Evolutionary conservation across 345 rosid genomes (phyloP).

Genomic region (Eucalyptus urophylla): DNA sequence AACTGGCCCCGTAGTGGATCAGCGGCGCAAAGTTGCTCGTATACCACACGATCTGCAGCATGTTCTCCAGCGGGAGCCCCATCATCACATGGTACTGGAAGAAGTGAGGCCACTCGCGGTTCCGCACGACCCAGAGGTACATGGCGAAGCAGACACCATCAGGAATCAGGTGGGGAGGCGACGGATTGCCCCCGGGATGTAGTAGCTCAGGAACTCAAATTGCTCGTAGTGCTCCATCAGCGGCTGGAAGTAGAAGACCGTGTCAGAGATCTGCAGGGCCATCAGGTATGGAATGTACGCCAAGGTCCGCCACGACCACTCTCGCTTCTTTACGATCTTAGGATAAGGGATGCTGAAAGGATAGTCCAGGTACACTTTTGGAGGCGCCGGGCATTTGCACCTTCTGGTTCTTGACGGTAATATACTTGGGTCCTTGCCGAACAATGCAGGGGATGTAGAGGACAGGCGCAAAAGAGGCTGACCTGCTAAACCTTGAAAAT

Average conservation of each 20-base stretch:
- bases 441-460: background rate
- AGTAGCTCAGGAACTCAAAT: constrained; percentile 38
- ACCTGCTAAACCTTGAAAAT: background rate
- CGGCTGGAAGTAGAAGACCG: constrained; percentile 51
- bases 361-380: constrained; percentile 22
- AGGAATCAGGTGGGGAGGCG: constrained; percentile 67
- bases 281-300: constrained; percentile 64
- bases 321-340: constrained; percentile 35
- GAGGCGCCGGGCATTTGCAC: background rate
- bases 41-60: constrained; percentile 49
- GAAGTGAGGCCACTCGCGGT: constrained; percentile 61
- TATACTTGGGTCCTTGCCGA: background rate
- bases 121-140: constrained; percentile 46
- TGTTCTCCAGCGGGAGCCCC: constrained; percentile 70
- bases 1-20: constrained; percentile 53
- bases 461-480: background rate
- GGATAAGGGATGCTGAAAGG: constrained; percentile 32
- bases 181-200: constrained; percentile 59
- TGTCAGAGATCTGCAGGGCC: constrained; percentile 64
- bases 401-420: background rate
- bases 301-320: constrained; percentile 85
- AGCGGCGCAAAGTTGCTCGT: constrained; percentile 63
- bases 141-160: constrained; percentile 43
- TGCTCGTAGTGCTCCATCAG: constrained; percentile 36
- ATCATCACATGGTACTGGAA: constrained; percentile 79